A percentile compares a stretch with the other conserved stretches of the same genome.
Conservation (phyloP, 208 protist genomes). For the Leishmania turanica region DNA sequence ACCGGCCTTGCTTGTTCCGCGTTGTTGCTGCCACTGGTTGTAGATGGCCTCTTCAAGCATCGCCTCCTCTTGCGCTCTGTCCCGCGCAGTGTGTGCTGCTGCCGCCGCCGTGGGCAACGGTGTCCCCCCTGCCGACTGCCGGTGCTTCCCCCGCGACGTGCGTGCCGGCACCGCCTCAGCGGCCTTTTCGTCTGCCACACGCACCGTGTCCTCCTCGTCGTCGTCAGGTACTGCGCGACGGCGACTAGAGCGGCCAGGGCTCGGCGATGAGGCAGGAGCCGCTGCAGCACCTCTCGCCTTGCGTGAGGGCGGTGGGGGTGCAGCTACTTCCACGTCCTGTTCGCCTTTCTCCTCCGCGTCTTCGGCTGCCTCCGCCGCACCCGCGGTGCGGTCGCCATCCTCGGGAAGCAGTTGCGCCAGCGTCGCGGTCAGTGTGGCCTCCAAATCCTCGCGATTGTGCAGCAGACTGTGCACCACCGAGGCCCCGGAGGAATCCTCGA, state of each 20-base stretch:
- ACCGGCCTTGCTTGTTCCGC: neutral
- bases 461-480: conserved; percentile 81
- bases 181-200: conserved; percentile 29
- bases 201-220: conserved; percentile 24
- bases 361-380: conserved; percentile 35
- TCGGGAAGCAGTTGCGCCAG: conserved; percentile 85
- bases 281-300: neutral
- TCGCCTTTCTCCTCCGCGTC: conserved; percentile 15
- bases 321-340: conserved; percentile 20
- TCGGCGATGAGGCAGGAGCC: neutral
- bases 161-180: conserved; percentile 15
- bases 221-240: conserved; percentile 10
- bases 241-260: neutral
- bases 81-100: conserved; percentile 2
- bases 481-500: conserved; percentile 53
- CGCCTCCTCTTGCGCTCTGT: conserved; percentile 21
- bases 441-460: conserved; percentile 77
- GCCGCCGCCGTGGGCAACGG: neutral
- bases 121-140: neutral
- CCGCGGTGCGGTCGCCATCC: conserved; percentile 36
- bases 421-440: conserved; percentile 81
- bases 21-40: conserved; percentile 26
- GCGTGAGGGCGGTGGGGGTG: neutral
- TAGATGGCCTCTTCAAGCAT: conserved; percentile 25
- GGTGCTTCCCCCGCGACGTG: neutral